Conservation (phyloP, 148 eudicot genomes). For the Arbutus unedo region DNA sequence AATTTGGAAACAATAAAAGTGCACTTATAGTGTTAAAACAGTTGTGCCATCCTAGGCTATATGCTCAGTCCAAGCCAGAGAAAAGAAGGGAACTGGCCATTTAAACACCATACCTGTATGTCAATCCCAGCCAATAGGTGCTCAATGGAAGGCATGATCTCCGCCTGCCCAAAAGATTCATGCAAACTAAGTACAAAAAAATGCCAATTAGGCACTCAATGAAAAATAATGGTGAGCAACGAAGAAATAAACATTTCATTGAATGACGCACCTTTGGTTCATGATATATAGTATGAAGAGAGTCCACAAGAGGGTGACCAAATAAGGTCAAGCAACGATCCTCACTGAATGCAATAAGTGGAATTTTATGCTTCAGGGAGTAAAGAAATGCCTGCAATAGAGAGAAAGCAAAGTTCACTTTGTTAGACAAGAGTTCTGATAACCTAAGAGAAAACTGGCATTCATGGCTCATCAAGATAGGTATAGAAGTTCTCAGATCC, state of each 20-base stretch:
- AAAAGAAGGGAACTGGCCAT: not conserved
- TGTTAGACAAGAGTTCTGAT: not conserved
- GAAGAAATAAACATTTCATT: not conserved
- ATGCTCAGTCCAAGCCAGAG: not conserved
- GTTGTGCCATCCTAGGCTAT: not conserved
- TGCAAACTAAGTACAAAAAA: constrained; percentile 3
- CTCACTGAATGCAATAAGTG: constrained; percentile 77
- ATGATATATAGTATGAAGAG: constrained; percentile 70
- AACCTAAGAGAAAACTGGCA: not conserved
- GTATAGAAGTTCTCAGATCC: not conserved
- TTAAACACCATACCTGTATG: constrained; percentile 58
- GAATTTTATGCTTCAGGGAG: constrained; percentile 64
- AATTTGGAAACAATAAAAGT: not conserved
- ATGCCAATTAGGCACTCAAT: not conserved
- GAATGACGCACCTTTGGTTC: constrained; percentile 76
- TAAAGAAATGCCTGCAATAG: constrained; percentile 67
- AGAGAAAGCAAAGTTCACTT: constrained; percentile 10
- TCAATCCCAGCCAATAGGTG: constrained; percentile 54
- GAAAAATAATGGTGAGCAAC: not conserved
- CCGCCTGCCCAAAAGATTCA: constrained; percentile 54
- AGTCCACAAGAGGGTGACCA: constrained; percentile 75
- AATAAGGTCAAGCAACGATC: constrained; percentile 86
- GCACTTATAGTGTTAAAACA: not conserved
- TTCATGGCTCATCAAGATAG: not conserved
- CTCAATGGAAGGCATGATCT: constrained; percentile 71